Evolutionary conservation across 306 rosid genomes (phyloP), one percentile per base, ranked within the genome.

Genomic region (Medicago ruthenica): DNA sequence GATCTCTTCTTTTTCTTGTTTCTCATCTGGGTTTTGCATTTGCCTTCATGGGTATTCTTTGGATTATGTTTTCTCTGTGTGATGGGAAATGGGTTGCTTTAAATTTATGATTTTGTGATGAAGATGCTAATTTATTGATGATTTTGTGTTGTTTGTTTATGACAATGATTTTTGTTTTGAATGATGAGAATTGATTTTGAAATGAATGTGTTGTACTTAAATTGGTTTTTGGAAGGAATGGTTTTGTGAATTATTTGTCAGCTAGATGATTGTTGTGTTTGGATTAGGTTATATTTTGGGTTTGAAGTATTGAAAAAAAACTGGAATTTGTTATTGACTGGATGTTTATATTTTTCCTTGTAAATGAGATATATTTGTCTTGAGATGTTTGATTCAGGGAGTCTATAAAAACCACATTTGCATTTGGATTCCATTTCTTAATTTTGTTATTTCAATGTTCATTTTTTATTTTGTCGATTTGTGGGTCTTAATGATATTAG

Each of bases 241-340:
- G 17, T 70, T 50, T 37, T 36, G 58, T 67, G 67, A 61, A 62
- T 64, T 17, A 8, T 34, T 21, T 41, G 14, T 40, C 11, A 21
- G 44, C 72, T 21, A 44, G 40, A 44, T 45, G 60, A 34, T 22
- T 69, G n/a, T 10, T 24, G 70, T 22, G 71, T 16, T 48, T 71
- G 40, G 66, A 41, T 71, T 24, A 11, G 67, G 40, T 63, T 64
- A 63, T 4, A n/a, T n/a, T 63, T 40, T 47, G 67, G 40, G 47
- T 63, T 53, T 18, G 8, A 62, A 45, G 37, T 62, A 59, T 48
- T 50, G 42, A 16, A 1, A 62, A 45, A 37, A 1, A 59, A 12
- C 55, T 67, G 55, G 39, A 34, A 34, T 34, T 34, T 34, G 34
- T 27, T 27, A 3, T 27, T 27, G 4, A 27, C 3, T 27, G 4